phyloP scores from a whole-genome alignment of 2,329 filamentous ascomycete genomes.

The Epichloe elymi region DNA sequence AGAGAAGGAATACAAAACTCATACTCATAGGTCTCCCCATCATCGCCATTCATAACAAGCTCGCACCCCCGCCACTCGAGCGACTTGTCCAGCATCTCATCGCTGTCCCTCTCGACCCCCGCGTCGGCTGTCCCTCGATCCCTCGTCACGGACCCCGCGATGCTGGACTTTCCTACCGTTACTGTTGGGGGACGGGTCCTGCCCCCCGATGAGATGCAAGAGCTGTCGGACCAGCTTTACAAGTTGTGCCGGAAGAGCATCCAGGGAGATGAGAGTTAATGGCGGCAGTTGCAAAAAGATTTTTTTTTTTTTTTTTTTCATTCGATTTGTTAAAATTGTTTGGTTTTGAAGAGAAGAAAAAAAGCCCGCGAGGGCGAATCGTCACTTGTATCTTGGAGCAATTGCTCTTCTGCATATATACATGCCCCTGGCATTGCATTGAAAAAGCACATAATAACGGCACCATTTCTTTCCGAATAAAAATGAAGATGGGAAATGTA shows the following conservation, averaged over 20 bases:
- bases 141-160: not conserved
- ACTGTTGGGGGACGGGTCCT: conserved; percentile 1
- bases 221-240: conserved; percentile 2
- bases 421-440: no score
- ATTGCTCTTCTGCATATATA: no score
- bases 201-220: conserved; percentile 1
- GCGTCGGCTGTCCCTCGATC: not conserved
- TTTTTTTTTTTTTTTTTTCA: not conserved
- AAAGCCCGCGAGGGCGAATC: not conserved
- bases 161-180: not conserved
- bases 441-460: no score
- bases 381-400: no score
- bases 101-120: not conserved
- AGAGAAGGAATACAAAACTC: not conserved
- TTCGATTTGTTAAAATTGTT: not conserved
- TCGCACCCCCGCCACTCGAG: not conserved
- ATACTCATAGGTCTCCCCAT: not conserved
- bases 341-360: not conserved
- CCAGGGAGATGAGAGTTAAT: not conserved
- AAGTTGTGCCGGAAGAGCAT: not conserved
- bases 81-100: conserved; percentile 3
- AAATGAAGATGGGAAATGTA: no score
- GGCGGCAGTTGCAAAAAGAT: not conserved
- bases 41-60: not conserved
- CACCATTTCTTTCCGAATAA: no score